Base-by-base conservation (phyloP, 2,329 filamentous ascomycete species). In the Alternaria sp. region DNA sequence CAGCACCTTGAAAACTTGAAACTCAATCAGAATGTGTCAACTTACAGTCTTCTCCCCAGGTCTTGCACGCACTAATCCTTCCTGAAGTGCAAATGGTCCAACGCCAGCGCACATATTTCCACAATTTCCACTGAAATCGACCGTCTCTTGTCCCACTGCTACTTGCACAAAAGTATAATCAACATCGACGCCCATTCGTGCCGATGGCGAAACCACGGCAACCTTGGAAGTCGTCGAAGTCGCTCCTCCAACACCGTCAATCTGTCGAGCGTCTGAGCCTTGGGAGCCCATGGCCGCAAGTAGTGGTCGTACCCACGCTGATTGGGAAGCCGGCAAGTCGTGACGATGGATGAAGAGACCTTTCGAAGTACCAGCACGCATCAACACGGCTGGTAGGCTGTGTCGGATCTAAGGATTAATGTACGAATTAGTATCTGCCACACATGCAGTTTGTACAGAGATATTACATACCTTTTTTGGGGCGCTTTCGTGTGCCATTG, bases 91-190 rank as follows among this genome's bases (percentile, higher is more conserved):
- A 69, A 86, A 88, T 0, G 90, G 89, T 0, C 89, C 90, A 40
- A 92, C 85, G 0, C 87, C 85, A 30, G 86, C 83, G 3, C 83
- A 86, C 88, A 92, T 90, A 72, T 92, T 92, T 22, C 90, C 90
- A 72, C 90, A 92, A 66, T 92, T 92, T 7, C 89, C 87, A 0
- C 87, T 87, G 71, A 86, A 85, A 68, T 92, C 90, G 2, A 92
- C 82, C n/a, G 79, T 77, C 10, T 80, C 80, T 66, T 89, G 83
- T 38, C 84, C 85, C 48, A 92, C 85, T 3, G 89, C 89, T 7
- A 92, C 82, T 50, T 89, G 87, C 2, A 89, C 86, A 73, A 92
- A 92, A 0, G 89, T 92, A 68, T 90, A 92, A 58, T 91, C 87
- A 4, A 92, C 82, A 64, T 92, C 86, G 5, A 69, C 56, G 18